Percentiles rank a stretch among this genome's conserved stretches.
These are phyloP conservation scores for Irpex sp. DNA, from an alignment of 1,284 basidiomycete genomes.

Conservation along the genomic window DNA sequence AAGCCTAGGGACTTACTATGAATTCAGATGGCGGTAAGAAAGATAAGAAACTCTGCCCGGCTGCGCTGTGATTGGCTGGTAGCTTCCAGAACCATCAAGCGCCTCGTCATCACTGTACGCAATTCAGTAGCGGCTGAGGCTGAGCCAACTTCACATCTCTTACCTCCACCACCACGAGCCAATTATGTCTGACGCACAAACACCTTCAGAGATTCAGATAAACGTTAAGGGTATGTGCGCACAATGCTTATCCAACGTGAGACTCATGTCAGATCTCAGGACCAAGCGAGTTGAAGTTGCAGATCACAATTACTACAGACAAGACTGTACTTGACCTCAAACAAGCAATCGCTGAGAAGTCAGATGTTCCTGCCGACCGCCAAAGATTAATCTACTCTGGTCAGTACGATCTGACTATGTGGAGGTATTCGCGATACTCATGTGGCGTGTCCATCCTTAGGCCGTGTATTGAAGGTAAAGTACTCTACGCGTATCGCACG, in stretches of 20 bases:
- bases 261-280: constrained; percentile 38
- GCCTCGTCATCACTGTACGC: not conserved
- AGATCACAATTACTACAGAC: constrained; percentile 74
- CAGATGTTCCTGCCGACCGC: constrained; percentile 80
- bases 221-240: constrained; percentile 62
- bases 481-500: not conserved
- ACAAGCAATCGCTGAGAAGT: constrained; percentile 77
- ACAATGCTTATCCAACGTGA: not conserved
- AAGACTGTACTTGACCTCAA: constrained; percentile 86
- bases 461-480: constrained; percentile 68
- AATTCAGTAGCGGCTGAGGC: not conserved
- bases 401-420: constrained; percentile 30
- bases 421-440: not conserved
- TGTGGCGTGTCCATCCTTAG: constrained; percentile 28
- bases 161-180: not conserved
- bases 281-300: constrained; percentile 86
- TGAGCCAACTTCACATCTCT: constrained; percentile 7
- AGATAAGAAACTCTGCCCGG: not conserved
- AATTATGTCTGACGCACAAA: constrained; percentile 11
- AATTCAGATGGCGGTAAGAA: not conserved
- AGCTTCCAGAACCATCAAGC: not conserved
- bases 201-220: constrained; percentile 59
- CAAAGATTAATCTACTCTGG: constrained; percentile 89
- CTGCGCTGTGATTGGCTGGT: not conserved
- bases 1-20: no score